Base-by-base conservation (phyloP, 192 early-diverging fungal species). In the Allomyces javanicus region DNA sequence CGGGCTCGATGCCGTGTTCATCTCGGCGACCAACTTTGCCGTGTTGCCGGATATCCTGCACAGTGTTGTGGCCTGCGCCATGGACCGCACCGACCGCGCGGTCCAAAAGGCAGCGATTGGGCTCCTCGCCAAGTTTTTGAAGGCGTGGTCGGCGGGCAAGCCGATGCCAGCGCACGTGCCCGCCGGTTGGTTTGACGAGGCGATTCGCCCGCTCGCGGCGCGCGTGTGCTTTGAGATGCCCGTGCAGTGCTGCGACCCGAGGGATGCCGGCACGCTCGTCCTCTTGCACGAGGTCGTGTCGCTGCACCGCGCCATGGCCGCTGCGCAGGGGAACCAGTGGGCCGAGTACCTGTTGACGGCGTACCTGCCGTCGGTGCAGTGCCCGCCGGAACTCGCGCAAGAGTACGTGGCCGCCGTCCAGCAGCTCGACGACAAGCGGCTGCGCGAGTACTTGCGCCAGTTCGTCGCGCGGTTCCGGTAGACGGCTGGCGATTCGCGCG, bases 161-260 rank as follows among this genome's bases (percentile, higher is more conserved):
- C 68, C 22, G 43, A 45, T 1, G 62, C 62, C 44, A 61, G 63
- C 23, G 66, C 67, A 19, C 11, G 72, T 12, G 45, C 45, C 58
- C 26, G 64, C 3, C 44, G 22, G 45, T 23, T 63, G 17, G 44
- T 73, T 69, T 70, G 75, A 27, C 73, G 71, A 66, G 68, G 65
- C 12, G 71, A 71, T 12, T 67, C 73, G 9, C 68, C 64, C 61
- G 64, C 67, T 12, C 70, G 74, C 45, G 70, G 69, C 1, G 1
- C 83, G 86, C 9, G 73, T 81, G 62, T 82, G 85, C 61, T 96
- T 96, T 70, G 85, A 87, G 72, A 78, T 92, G 25, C 89, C 91
- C 0, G 80, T 90, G 76, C 83, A 82, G 12, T 75, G 71, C 24
- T 94, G 93, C 76, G 77, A 86, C 68, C 68, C 85, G 43, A 66